Evolutionary conservation across 768 basidiomycete species (phyloP).

Genomic region (Trametes meyenii): DNA sequence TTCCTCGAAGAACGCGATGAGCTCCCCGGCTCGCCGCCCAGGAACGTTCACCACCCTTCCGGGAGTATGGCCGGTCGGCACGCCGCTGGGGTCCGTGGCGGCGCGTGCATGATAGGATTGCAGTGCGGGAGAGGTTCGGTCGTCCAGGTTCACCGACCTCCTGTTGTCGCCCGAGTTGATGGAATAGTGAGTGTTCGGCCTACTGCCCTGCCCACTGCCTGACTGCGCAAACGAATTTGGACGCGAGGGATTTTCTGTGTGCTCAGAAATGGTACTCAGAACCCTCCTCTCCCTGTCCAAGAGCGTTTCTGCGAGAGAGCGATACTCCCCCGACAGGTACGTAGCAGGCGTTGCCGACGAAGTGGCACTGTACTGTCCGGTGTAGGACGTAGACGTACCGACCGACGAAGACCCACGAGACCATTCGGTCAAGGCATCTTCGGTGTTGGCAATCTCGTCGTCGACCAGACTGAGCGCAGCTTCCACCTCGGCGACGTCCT

Average conservation of each 20-base stretch:
- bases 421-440: constrained; percentile 70
- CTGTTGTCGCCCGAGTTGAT: constrained; percentile 46
- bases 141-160: constrained; percentile 48
- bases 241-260: constrained; percentile 69
- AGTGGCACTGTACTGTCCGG: constrained; percentile 21
- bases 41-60: constrained; percentile 36
- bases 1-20: constrained; percentile 76
- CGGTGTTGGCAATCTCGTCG: constrained; percentile 64
- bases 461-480: constrained; percentile 67
- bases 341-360: constrained; percentile 37
- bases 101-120: constrained; percentile 51
- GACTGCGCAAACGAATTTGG: constrained; percentile 47
- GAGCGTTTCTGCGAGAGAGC: constrained; percentile 43
- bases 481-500: constrained; percentile 61
- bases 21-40: constrained; percentile 58
- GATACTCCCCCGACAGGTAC: constrained; percentile 32
- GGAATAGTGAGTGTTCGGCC: constrained; percentile 41
- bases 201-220: constrained; percentile 36
- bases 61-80: constrained; percentile 38
- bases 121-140: constrained; percentile 38
- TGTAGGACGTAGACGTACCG: constrained; percentile 22
- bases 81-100: constrained; percentile 57
- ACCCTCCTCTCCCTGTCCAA: constrained; percentile 47
- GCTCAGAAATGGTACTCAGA: constrained; percentile 79
- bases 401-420: constrained; percentile 41